Base-by-base conservation (phyloP, 768 basidiomycete species). In the Daedaleopsis nitida region DNA sequence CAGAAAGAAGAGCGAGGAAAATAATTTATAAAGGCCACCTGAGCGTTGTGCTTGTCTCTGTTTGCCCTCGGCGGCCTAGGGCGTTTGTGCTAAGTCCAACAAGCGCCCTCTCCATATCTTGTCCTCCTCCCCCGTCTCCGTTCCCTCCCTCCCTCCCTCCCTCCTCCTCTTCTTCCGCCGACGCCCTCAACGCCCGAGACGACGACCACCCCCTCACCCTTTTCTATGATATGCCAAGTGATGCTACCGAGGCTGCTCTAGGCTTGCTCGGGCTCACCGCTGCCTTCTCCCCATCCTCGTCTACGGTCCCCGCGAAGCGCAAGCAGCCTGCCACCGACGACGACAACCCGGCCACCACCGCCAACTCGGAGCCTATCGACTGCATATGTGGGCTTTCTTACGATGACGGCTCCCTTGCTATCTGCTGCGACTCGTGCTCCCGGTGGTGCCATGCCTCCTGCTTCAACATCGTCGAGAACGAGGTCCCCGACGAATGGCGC, bases 401-500 rank as follows among this genome's bases (percentile, higher is more conserved):
- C 69, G 93, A 93, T 74, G 92, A 93, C 71, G 92, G 92, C 21
- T 91, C 27, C 7, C 27, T 89, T 72, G 88, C 86, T 11, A 91
- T 95, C 63, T 90, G 88, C 11, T 96, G 94, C 75, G 94, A 95
- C 72, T 71, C 77, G 52, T 96, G 94, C 70, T 82, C 81, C 21
- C 82, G 88, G 42, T 95, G 94, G 92, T 89, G 88, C 66, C 94
- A 96, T 75, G 86, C 84, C 8, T 86, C 84, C 9, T 95, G 94
- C 74, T 90, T 89, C 65, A 83, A 78, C 50, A 86, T 90, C 63
- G 75, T 78, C 13, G 74, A 81, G 55, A 82, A 78, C 66, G 66
- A 74, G 47, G 87, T 91, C 0, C 89, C 90, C 1, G 91, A 94
- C 50, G 83, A 87, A 58, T 94, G 90, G 80, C 74, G 75, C 23